Evolutionary conservation across 495 filamentous ascomycete species (phyloP).

Genomic region (Penicillium bialowiezense): DNA sequence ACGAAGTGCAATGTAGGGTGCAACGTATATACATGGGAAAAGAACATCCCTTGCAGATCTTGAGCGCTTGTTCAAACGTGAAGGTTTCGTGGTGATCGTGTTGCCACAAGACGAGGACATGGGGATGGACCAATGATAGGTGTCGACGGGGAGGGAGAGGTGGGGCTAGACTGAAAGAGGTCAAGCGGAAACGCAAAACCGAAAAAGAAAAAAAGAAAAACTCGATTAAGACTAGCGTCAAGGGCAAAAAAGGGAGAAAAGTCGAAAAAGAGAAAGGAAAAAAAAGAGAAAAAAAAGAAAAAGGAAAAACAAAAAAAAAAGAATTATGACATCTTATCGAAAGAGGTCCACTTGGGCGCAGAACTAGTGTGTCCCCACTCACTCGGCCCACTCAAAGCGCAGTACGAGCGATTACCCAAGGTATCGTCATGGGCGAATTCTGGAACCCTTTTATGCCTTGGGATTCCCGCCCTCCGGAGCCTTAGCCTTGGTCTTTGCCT

Average conservation of each 20-base stretch:
- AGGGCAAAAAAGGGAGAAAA: background rate
- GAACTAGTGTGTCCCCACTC: background rate
- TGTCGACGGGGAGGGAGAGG: too few species aligned
- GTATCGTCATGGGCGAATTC: constrained; percentile 7
- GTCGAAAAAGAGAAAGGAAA: background rate
- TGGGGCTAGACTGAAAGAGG: background rate
- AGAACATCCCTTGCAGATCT: constrained; percentile 8
- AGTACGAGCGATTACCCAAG: constrained; percentile 2
- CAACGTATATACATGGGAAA: too few species aligned
- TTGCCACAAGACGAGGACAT: background rate
- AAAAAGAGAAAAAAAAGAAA: background rate
- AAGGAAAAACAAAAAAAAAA: background rate
- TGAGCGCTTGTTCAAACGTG: constrained; percentile 6
- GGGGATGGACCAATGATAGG: background rate
- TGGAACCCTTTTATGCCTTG: constrained; percentile 1
- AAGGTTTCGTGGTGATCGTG: constrained; percentile 1
- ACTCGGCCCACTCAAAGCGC: background rate
- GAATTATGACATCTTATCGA: constrained; percentile 10
- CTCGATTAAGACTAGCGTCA: too few species aligned
- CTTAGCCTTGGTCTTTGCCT: background rate
- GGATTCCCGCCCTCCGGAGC: background rate
- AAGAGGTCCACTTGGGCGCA: constrained; percentile 7
- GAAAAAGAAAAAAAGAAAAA: background rate
- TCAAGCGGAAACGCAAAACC: background rate
- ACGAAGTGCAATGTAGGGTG: too few species aligned